phyloP scores from a whole-genome alignment of 441 rosid species.

The Erodium moschatum region DNA sequence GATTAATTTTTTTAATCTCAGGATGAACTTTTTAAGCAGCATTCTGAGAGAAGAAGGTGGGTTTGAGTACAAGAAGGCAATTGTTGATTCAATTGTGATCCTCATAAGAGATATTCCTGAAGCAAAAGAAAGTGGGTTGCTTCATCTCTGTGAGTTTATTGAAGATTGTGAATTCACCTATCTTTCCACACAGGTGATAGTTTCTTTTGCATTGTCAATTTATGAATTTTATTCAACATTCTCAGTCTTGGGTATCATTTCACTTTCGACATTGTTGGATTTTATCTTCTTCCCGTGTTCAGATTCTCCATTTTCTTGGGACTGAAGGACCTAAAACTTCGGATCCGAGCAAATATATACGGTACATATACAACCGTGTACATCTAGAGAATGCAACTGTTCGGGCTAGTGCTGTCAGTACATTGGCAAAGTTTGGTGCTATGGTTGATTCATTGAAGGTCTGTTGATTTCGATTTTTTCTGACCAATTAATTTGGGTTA shows the following conservation, averaged over 20 bases:
- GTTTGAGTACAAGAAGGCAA: slow-evolving; percentile 89
- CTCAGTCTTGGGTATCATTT: not conserved
- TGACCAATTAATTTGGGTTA: not conserved
- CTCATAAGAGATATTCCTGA: slow-evolving; percentile 91
- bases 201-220: not conserved
- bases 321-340: slow-evolving; percentile 90
- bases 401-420: slow-evolving; percentile 90
- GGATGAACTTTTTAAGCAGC: slow-evolving; percentile 97
- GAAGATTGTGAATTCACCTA: slow-evolving; percentile 99
- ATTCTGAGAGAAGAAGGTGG: slow-evolving; percentile 98
- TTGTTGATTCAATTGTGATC: slow-evolving; percentile 85
- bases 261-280: not conserved
- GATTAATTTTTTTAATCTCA: slow-evolving; percentile 28
- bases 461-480: slow-evolving; percentile 13
- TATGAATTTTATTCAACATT: not conserved
- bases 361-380: slow-evolving; percentile 91
- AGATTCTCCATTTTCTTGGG: slow-evolving; percentile 97
- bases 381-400: slow-evolving; percentile 98
- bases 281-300: slow-evolving; percentile 17
- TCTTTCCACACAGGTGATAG: slow-evolving; percentile 81
- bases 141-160: slow-evolving; percentile 90
- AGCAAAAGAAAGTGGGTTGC: slow-evolving; percentile 88
- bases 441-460: slow-evolving; percentile 85
- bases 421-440: slow-evolving; percentile 93
- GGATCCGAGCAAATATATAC: slow-evolving; percentile 91